These are phyloP conservation scores for Pseudozyma flocculosa DNA, from an alignment of 1,284 basidiomycete genomes.

Conservation along the genomic window DNA sequence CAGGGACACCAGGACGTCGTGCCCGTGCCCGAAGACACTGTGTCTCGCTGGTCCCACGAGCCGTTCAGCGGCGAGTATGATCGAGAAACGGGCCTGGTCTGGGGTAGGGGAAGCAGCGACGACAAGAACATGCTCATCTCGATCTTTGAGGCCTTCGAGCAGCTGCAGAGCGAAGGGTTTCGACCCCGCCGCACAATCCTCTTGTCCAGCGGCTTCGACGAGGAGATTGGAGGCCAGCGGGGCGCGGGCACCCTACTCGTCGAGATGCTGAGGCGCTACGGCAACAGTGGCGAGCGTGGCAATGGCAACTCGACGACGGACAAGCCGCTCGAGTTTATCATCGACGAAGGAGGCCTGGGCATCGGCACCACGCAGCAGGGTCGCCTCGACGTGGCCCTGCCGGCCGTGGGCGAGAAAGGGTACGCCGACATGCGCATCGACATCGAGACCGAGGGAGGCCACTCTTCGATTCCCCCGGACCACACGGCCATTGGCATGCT, in stretches of 20 bases:
- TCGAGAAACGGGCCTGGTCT: slow-evolving; percentile 60
- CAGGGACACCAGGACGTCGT: too few species aligned
- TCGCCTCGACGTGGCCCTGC: slow-evolving; percentile 56
- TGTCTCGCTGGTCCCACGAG: too few species aligned
- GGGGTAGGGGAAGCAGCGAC: slow-evolving; percentile 59
- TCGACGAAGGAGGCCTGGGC: slow-evolving; percentile 48
- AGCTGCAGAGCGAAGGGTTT: slow-evolving; percentile 59
- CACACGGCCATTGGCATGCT: slow-evolving; percentile 68
- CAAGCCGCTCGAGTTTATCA: slow-evolving; percentile 6
- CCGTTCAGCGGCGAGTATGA: slow-evolving; percentile 63
- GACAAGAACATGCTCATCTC: slow-evolving; percentile 61
- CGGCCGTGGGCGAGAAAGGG: slow-evolving; percentile 69
- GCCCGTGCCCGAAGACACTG: too few species aligned
- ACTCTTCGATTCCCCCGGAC: slow-evolving; percentile 67
- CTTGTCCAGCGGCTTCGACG: slow-evolving; percentile 70
- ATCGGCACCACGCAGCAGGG: slow-evolving; percentile 13
- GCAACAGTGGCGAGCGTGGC: slow-evolving; percentile 33
- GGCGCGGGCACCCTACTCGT: slow-evolving; percentile 43
- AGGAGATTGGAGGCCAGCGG: slow-evolving; percentile 61
- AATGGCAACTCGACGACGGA: slow-evolving; percentile 14
- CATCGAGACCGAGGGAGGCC: slow-evolving; percentile 65
- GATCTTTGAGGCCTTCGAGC: slow-evolving; percentile 62
- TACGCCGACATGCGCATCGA: slow-evolving; percentile 59
- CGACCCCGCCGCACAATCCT: slow-evolving; percentile 62
- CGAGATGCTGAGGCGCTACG: slow-evolving; percentile 35